Evolutionary conservation across 352 stramenopile genomes (phyloP), one percentile per base, ranked within the genome.

Genomic region (Globisporangium uncinulatum): DNA sequence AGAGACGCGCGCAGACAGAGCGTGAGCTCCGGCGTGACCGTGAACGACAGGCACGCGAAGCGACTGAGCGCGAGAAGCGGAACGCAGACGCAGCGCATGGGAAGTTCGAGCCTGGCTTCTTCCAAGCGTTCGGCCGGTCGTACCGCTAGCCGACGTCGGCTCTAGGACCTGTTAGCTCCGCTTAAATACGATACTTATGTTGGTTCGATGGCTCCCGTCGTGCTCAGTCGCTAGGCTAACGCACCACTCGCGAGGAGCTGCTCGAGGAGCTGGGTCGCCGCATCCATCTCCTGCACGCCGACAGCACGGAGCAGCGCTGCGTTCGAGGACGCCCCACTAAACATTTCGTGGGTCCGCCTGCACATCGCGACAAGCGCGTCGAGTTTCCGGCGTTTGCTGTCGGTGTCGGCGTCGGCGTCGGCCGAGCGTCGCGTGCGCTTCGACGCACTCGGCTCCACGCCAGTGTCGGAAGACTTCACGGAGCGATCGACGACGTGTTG

Each of bases 61-160:
- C 69, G 21, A 65, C 70, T 3, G 68, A 83, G 31, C 76, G 83
- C 37, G 83, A 89, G 56, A 74, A 75, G 60, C 55, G 60, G 21
- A 83, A 86, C 41, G 64, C 63, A 1, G 69, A 82, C 17, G 69
- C 70, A 34, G 71, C 78, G 41, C 74, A 67, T 14, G 78, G 80
- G 29, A 83, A 85, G 53, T 82, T 90, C 29, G 78, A 92, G 50
- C 66, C 71, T n/a, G 63, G 63, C 4, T 92, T 92, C 62, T 92
- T 92, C 63, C 74, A 87, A 51, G 63, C 56, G 31, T 92, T 92
- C 50, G 83, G 79, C 31, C 69, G 68, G 31, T 90, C 83, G n/a
- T 92, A 89, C 66, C 79, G 83, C 73, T 92, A 66, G 58, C 29
- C 15, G 3, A 9, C 7, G 34, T 39, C 1, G 5, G 34, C 10